These are phyloP conservation scores for Phytophthora europaea DNA, from an alignment of 352 stramenopile species.

Conservation along the genomic window DNA sequence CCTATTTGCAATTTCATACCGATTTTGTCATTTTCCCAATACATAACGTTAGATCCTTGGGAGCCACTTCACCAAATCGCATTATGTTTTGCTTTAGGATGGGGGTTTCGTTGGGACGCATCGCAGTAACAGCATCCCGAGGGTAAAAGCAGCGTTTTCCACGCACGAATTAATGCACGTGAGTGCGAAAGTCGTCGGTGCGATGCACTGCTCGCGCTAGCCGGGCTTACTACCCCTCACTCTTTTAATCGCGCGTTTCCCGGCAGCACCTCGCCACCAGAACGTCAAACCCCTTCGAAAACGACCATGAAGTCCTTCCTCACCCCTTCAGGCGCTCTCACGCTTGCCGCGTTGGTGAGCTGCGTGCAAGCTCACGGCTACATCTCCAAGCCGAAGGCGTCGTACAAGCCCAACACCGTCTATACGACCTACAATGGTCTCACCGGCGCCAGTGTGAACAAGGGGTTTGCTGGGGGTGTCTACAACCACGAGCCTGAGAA, in stretches of 20 bases:
- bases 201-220: no score
- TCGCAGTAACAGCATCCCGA: slow-evolving; percentile 1
- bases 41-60: no score
- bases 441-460: slow-evolving; percentile 40
- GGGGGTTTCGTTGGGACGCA: slow-evolving; percentile 3
- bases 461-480: slow-evolving; percentile 36
- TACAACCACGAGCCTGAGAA: slow-evolving; percentile 47
- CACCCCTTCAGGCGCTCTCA: slow-evolving; percentile 16
- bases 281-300: neutral
- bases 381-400: slow-evolving; percentile 33
- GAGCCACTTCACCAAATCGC: neutral
- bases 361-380: slow-evolving; percentile 29
- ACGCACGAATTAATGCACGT: neutral
- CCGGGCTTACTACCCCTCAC: neutral
- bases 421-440: slow-evolving; percentile 41
- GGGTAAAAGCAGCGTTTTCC: neutral
- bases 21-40: no score
- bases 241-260: slow-evolving; percentile 12
- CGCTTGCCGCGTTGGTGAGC: slow-evolving; percentile 18
- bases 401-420: slow-evolving; percentile 33
- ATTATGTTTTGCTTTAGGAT: slow-evolving; percentile 28
- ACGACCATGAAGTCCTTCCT: slow-evolving; percentile 19
- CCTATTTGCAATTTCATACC: no score
- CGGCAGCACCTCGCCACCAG: neutral
- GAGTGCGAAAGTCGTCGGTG: neutral